Evolutionary conservation across 225 moss, liverwort and hornwort genomes (phyloP).

Genomic region (Physcomitrellopsis africana): DNA sequence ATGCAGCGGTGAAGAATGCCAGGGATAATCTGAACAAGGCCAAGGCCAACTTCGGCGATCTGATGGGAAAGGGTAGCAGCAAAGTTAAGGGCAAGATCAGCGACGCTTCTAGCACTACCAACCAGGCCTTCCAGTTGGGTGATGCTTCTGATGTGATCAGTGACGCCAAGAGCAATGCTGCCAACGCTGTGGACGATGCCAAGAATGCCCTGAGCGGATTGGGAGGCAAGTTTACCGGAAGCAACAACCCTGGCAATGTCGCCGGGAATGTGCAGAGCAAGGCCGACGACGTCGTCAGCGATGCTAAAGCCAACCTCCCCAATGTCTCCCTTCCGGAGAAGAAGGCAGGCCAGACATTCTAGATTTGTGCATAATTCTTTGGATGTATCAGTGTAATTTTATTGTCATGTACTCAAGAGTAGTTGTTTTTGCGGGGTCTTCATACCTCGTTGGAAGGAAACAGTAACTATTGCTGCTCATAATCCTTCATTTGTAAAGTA

Average conservation of each 20-base stretch:
- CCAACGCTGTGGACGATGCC: not conserved
- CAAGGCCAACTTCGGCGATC: slow-evolving; percentile 25
- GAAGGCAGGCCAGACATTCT: no score
- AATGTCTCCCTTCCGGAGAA: no score
- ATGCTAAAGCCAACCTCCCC: not conserved
- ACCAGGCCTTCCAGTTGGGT: not conserved
- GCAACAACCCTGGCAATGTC: not conserved
- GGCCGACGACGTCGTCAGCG: not conserved
- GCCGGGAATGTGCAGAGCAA: slow-evolving; percentile 1
- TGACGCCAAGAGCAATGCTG: not conserved
- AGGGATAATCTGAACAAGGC: slow-evolving; percentile 24
- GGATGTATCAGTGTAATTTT: no score
- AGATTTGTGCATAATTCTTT: no score
- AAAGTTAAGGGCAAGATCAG: slow-evolving; percentile 12
- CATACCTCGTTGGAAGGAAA: no score
- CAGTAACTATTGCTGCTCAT: no score
- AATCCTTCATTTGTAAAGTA: no score
- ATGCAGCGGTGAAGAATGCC: slow-evolving; percentile 20
- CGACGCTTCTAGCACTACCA: not conserved
- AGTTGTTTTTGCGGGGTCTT: no score
- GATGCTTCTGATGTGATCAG: slow-evolving; percentile 4
- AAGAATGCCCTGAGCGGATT: slow-evolving; percentile 4
- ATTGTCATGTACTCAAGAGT: no score
- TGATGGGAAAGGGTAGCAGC: slow-evolving; percentile 11
- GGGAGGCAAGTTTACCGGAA: slow-evolving; percentile 13